Conservation (phyloP, 805 yeast genomes). For the Starmerella geochares region DNA sequence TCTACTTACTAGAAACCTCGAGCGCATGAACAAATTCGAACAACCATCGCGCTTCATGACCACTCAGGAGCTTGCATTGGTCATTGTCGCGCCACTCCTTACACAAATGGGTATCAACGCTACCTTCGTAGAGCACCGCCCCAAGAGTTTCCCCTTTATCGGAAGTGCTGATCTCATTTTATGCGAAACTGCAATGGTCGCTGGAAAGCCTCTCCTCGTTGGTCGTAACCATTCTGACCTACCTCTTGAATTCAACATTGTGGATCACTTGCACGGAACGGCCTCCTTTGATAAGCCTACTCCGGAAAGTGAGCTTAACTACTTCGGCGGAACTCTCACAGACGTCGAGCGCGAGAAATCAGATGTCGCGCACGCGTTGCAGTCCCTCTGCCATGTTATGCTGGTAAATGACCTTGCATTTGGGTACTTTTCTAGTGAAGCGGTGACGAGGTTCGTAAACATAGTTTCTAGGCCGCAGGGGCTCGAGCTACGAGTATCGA, state of each 20-base stretch:
- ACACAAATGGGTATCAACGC: not conserved
- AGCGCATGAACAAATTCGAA: not conserved
- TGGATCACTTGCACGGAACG: not conserved
- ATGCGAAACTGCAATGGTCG: not conserved
- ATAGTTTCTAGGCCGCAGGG: conserved; percentile 2
- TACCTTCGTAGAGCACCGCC: not conserved
- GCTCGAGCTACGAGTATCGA: conserved; percentile 16
- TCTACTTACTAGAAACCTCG: not conserved
- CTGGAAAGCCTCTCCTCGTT: not conserved
- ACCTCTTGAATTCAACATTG: not conserved
- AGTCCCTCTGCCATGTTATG: conserved; percentile 19
- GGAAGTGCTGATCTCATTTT: conserved; percentile 1
- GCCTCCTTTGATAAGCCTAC: too few species aligned
- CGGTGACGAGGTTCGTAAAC: conserved; percentile 18
- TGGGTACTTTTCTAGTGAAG: conserved; percentile 23
- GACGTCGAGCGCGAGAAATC: not conserved
- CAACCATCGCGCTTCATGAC: conserved; percentile 4
- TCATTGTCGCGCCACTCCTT: not conserved
- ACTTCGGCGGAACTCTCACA: not conserved
- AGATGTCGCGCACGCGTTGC: conserved; percentile 8
- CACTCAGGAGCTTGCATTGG: not conserved
- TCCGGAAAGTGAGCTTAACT: not conserved
- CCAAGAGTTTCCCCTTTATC: not conserved
- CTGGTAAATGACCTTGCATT: conserved; percentile 21
- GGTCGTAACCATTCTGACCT: conserved; percentile 2